phyloP scores from a whole-genome alignment of 345 rosid genomes.

The Sapria himalayana region DNA sequence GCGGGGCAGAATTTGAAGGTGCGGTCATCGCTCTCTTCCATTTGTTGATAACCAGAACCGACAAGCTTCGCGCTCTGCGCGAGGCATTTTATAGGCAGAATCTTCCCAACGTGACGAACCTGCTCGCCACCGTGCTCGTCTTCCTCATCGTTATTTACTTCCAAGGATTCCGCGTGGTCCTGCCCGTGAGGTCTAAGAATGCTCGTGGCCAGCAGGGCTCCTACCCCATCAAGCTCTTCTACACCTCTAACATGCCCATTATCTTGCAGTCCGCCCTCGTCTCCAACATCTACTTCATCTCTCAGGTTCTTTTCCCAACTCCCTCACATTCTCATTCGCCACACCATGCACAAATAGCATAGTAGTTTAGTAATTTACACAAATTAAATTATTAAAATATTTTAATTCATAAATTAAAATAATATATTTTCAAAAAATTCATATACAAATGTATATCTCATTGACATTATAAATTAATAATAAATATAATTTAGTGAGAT shows the following conservation, averaged over 20 bases:
- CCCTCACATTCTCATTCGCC: no score
- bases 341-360: no score
- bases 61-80: conserved; percentile 60
- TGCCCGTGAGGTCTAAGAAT: conserved; percentile 81
- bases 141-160: conserved; percentile 70
- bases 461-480: no score
- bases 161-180: conserved; percentile 88
- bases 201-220: conserved; percentile 92
- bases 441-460: no score
- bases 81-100: conserved; percentile 84
- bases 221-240: conserved; percentile 68
- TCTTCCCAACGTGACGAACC: conserved; percentile 70
- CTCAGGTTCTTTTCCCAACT: conserved; percentile 77
- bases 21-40: conserved; percentile 81
- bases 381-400: no score
- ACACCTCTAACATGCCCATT: conserved; percentile 91
- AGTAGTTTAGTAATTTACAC: no score
- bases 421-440: no score
- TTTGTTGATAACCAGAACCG: conserved; percentile 50
- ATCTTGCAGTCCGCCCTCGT: conserved; percentile 72
- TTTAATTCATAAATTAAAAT: no score
- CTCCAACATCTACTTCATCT: conserved; percentile 63
- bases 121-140: conserved; percentile 63
- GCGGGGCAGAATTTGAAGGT: conserved; percentile 89
- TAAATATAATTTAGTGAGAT: no score